Evolutionary conservation across 768 basidiomycete species (phyloP), one percentile per base, ranked within the genome.

Genomic region (Guyanaporus albipodus): DNA sequence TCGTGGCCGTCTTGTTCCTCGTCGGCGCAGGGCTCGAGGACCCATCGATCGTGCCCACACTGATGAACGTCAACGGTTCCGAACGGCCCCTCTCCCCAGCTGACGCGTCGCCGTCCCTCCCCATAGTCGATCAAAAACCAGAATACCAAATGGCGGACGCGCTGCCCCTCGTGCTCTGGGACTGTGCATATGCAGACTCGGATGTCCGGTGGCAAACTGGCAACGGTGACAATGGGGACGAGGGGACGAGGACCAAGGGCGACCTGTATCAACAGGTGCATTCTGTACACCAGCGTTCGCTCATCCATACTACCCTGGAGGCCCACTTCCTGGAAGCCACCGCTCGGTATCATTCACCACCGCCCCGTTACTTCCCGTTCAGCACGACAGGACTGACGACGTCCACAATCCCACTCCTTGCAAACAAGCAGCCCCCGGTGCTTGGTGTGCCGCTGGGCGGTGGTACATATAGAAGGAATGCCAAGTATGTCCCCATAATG

Each of bases 131-230:
- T 46, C 66, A 77, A 41, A 94, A 93, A 63, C 95, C 95, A 3
- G 79, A 82, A 38, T 98, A 97, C 62, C 84, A 87, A 56, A 98
- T 98, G 89, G 92, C 93, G 7, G 87, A 94, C 54, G 85, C 80
- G 1, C 73, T 96, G 0, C 94, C 95, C 2, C 78, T 99, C 31
- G 78, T 97, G 67, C 79, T 98, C 12, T 95, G 92, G 87, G 84
- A 90, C 21, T 94, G 92, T 59, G 80, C 73, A 1, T 97, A 91
- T 64, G 68, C 74, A 26, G 76, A 77, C 22, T 71, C 69, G 15
- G 80, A 82, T 31, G 73, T 94, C 8, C 70, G 73, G 44, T 97
- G 95, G 94, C 77, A 80, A 42, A 80, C 76, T 4, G 78, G 78
- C 18, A 69, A 67, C 5, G 70, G 74, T 23, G 14, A 26, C 12